These are phyloP conservation scores for Hericium coralloides DNA, from an alignment of 768 basidiomycete species.

Conservation along the genomic window DNA sequence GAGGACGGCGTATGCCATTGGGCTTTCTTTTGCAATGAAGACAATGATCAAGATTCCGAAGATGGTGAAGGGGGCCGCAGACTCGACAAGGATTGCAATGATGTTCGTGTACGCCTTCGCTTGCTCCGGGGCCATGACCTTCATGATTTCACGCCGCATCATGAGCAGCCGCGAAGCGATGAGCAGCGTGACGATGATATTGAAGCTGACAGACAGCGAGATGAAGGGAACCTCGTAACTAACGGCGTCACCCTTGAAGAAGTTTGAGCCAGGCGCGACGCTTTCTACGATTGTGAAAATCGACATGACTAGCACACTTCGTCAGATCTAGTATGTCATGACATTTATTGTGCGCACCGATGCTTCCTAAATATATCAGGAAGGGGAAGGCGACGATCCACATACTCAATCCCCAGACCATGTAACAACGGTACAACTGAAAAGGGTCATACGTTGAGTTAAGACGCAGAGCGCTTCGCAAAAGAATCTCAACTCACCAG, in stretches of 20 bases:
- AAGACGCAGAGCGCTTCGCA: too few species aligned
- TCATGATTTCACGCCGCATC: constrained; percentile 21
- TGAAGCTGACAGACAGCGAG: constrained; percentile 31
- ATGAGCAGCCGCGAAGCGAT: constrained; percentile 31
- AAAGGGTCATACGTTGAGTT: too few species aligned
- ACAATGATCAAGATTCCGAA: constrained; percentile 31
- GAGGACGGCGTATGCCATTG: constrained; percentile 27
- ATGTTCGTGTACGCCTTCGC: constrained; percentile 30
- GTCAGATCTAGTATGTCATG: background rate
- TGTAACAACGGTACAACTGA: constrained; percentile 19
- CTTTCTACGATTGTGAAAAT: constrained; percentile 31
- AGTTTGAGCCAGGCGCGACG: constrained; percentile 30
- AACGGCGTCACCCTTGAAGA: constrained; percentile 29
- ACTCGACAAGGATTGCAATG: constrained; percentile 30
- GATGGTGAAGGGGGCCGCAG: constrained; percentile 30
- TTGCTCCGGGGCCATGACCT: constrained; percentile 22
- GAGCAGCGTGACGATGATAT: constrained; percentile 31
- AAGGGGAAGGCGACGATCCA: constrained; percentile 15
- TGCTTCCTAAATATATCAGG: constrained; percentile 16
- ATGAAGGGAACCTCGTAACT: constrained; percentile 34
- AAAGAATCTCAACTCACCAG: constrained; percentile 7
- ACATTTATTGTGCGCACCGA: constrained; percentile 9
- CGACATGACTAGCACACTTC: constrained; percentile 24
- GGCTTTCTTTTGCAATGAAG: constrained; percentile 27
- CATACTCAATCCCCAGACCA: constrained; percentile 17